These are phyloP conservation scores for Oryza nivara DNA, from an alignment of 176 grass and related monocot species.

Conservation along the genomic window DNA sequence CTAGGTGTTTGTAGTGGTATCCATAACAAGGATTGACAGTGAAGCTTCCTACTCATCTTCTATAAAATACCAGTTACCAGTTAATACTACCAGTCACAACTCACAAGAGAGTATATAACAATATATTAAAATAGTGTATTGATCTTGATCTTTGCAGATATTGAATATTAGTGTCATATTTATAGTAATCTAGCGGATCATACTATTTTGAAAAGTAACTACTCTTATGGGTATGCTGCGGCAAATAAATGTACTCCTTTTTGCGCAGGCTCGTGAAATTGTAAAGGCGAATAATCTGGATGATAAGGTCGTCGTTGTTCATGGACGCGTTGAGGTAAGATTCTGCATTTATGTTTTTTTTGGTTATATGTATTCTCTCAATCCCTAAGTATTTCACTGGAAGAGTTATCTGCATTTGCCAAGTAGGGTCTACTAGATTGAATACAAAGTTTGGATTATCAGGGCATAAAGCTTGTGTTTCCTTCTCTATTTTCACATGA, in stretches of 20 bases:
- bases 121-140: not conserved
- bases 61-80: not conserved
- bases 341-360: slow-evolving; percentile 38
- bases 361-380: slow-evolving; percentile 9
- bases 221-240: not conserved
- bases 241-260: slow-evolving; percentile 24
- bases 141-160: slow-evolving; percentile 17
- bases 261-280: slow-evolving; percentile 72
- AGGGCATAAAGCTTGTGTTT: not conserved
- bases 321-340: slow-evolving; percentile 88
- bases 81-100: not conserved
- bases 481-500: slow-evolving; percentile 19
- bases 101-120: not conserved
- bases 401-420: slow-evolving; percentile 23
- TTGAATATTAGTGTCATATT: not conserved
- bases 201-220: not conserved
- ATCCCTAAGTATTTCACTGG: not conserved
- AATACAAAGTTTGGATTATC: not conserved
- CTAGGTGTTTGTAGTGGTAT: not conserved
- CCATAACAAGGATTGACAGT: not conserved
- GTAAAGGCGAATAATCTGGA: slow-evolving; percentile 76
- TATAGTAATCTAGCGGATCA: not conserved
- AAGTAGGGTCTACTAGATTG: not conserved
- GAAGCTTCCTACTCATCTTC: not conserved
- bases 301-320: slow-evolving; percentile 73